These are phyloP conservation scores for Candida piceae DNA, from an alignment of 805 yeast species.

Conservation along the genomic window DNA sequence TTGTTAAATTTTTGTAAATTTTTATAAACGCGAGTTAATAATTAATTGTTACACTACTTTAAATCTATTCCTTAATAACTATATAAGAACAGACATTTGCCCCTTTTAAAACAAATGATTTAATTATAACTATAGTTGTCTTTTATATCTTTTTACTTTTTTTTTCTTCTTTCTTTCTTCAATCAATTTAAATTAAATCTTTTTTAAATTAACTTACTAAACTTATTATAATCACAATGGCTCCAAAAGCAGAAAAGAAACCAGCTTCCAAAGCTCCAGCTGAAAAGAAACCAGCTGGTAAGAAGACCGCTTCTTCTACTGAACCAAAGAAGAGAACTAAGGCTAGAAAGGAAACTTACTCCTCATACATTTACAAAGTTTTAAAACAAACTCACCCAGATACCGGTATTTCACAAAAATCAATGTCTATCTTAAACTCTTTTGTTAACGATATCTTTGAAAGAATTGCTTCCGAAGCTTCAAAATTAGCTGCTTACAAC, in stretches of 20 bases:
- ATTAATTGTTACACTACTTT: too few relatives aligned
- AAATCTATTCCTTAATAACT: too few relatives aligned
- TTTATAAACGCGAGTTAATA: too few relatives aligned
- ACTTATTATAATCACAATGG: constrained; percentile 40
- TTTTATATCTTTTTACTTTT: not conserved
- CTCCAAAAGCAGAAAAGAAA: constrained; percentile 58
- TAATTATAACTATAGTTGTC: too few relatives aligned
- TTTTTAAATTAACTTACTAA: not conserved
- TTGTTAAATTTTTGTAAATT: too few relatives aligned
- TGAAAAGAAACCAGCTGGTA: constrained; percentile 89
- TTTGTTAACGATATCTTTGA: constrained; percentile 97
- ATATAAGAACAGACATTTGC: constrained; percentile 14
- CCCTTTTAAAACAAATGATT: too few relatives aligned
- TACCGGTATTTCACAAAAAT: constrained; percentile 98
- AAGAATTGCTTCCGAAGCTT: constrained; percentile 97
- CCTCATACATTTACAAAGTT: constrained; percentile 97
- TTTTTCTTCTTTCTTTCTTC: not conserved
- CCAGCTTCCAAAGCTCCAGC: constrained; percentile 97
- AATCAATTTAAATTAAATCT: not conserved
- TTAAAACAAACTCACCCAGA: constrained; percentile 99
- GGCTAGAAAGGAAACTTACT: constrained; percentile 97
- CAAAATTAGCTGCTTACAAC: constrained; percentile 98
- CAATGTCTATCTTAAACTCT: constrained; percentile 98
- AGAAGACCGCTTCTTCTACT: constrained; percentile 79
- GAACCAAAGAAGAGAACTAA: constrained; percentile 89